phyloP scores from a whole-genome alignment of 2,329 filamentous ascomycete genomes.

The Fusarium sp. region DNA sequence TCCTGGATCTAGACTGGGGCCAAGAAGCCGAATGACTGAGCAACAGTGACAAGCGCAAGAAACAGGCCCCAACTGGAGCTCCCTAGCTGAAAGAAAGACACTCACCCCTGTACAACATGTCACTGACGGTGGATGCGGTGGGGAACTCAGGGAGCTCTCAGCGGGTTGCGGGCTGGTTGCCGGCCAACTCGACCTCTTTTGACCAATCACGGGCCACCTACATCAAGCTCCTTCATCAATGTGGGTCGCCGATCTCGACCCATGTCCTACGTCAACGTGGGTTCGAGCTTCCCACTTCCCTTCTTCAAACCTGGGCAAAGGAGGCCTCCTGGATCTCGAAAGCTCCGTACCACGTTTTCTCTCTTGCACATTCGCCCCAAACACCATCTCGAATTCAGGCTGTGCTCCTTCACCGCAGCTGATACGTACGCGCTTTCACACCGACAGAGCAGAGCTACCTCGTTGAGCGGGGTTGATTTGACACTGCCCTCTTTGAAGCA shows the following conservation, averaged over 20 bases:
- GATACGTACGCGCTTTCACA: neutral
- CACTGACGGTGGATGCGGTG: slow-evolving; percentile 10
- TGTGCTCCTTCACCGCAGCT: neutral
- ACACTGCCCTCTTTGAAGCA: neutral
- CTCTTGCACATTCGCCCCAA: neutral
- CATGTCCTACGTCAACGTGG: slow-evolving; percentile 38
- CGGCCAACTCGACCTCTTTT: slow-evolving; percentile 2
- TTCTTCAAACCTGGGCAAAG: neutral
- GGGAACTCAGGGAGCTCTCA: slow-evolving; percentile 16
- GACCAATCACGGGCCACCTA: neutral
- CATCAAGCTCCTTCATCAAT: neutral
- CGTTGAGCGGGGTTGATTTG: slow-evolving; percentile 5
- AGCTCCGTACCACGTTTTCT: neutral
- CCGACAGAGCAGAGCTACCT: neutral
- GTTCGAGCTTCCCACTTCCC: neutral
- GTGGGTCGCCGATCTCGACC: slow-evolving; percentile 16
- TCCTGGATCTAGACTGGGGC: slow-evolving; percentile 23
- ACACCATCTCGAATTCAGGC: neutral
- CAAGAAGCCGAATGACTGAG: slow-evolving; percentile 27
- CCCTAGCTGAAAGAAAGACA: neutral
- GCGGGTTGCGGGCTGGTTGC: slow-evolving; percentile 2
- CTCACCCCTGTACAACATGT: neutral
- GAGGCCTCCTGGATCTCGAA: slow-evolving; percentile 30
- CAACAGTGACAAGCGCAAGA: slow-evolving; percentile 24
- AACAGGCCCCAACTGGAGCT: slow-evolving; percentile 1